Percentiles rank a stretch among this genome's conserved stretches.
Conservation (phyloP, 1,284 basidiomycete genomes). For the Peniophora sp. region DNA sequence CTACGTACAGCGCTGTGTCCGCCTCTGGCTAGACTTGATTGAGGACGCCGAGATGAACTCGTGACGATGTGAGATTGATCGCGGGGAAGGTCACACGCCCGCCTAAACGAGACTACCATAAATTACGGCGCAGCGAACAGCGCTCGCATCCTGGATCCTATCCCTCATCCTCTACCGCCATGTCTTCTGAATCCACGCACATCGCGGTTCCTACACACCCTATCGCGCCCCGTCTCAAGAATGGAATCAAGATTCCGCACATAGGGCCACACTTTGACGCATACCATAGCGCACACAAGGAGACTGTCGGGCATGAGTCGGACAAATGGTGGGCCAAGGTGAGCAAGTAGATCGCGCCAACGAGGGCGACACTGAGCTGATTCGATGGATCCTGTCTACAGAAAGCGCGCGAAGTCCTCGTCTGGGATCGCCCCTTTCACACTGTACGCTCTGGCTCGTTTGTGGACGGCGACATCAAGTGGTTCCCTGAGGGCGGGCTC, state of each 20-base stretch:
- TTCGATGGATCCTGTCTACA: conserved; percentile 21
- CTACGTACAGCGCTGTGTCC: no score
- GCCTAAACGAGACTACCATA: no score
- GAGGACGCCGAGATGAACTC: no score
- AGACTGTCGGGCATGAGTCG: conserved; percentile 68
- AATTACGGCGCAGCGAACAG: no score
- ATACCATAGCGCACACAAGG: conserved; percentile 59
- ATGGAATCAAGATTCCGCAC: conserved; percentile 59
- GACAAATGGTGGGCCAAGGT: conserved; percentile 89
- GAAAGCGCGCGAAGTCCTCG: conserved; percentile 74
- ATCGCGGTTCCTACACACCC: conserved; percentile 39
- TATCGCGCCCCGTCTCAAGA: conserved; percentile 58
- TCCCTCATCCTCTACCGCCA: background rate
- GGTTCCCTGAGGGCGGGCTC: conserved; percentile 89
- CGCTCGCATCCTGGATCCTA: background rate
- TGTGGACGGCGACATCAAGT: conserved; percentile 82
- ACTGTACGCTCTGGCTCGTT: conserved; percentile 86
- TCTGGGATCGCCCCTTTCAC: conserved; percentile 91
- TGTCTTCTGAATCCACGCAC: conserved; percentile 8
- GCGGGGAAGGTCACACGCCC: no score
- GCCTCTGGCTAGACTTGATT: no score
- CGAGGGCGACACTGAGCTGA: background rate
- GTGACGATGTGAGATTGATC: no score
- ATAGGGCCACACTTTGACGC: conserved; percentile 69
- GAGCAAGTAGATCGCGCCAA: conserved; percentile 16